These are phyloP conservation scores for Eutreptiella sp. DNA, from an alignment of 208 protist genomes.

Conservation along the genomic window DNA sequence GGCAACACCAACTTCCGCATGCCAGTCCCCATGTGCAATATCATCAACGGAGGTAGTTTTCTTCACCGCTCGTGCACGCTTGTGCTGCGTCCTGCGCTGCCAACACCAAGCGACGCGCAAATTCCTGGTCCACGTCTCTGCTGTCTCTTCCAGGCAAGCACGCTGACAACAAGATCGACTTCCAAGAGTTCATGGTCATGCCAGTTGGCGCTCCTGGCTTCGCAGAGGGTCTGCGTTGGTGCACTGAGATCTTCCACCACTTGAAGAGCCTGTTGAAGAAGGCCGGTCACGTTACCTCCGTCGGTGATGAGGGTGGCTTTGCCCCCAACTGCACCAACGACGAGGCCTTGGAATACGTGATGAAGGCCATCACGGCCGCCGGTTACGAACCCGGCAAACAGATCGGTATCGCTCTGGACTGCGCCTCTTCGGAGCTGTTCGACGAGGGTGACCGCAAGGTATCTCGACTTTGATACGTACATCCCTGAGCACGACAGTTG, in stretches of 20 bases:
- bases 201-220: slow-evolving; percentile 88
- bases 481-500: no score
- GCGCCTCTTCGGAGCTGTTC: slow-evolving; percentile 97
- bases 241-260: slow-evolving; percentile 95
- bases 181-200: slow-evolving; percentile 98
- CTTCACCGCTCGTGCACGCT: no score
- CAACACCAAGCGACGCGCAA: no score
- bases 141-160: no score
- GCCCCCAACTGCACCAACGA: slow-evolving; percentile 91
- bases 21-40: slow-evolving; percentile 95
- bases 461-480: no score
- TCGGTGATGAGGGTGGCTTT: slow-evolving; percentile 99
- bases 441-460: slow-evolving; percentile 76
- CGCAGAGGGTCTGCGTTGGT: slow-evolving; percentile 89
- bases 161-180: slow-evolving; percentile 89
- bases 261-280: slow-evolving; percentile 92
- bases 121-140: no score
- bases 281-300: slow-evolving; percentile 84
- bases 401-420: slow-evolving; percentile 98
- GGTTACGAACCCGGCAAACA: slow-evolving; percentile 85
- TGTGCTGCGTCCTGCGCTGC: no score
- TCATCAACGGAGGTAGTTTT: slow-evolving; percentile 99
- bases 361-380: slow-evolving; percentile 90
- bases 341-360: slow-evolving; percentile 92
- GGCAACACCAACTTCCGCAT: slow-evolving; percentile 65